Evolutionary conservation across 257 asterid genomes (phyloP).

Genomic region (Mitragyna speciosa): DNA sequence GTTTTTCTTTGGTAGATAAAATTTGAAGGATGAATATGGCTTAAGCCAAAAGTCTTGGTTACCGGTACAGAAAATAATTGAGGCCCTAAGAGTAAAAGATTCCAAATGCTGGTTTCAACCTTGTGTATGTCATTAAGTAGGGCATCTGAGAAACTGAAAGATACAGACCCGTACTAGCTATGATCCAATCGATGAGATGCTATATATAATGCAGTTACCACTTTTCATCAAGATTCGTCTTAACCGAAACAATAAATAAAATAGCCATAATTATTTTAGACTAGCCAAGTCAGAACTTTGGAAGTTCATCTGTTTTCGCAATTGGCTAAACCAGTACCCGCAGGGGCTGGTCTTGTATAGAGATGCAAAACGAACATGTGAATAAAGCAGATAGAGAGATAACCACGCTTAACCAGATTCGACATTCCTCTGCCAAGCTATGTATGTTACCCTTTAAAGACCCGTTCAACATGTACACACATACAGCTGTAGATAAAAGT

Average conservation of each 20-base stretch:
- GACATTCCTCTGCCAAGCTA: neutral
- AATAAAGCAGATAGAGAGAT: neutral
- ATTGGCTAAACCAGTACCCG: neutral
- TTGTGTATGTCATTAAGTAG: neutral
- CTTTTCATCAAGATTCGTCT: neutral
- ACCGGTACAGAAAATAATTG: neutral
- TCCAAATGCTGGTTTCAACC: neutral
- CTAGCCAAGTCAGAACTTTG: neutral
- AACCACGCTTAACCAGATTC: neutral
- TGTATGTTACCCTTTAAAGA: neutral
- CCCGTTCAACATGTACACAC: conserved; percentile 3
- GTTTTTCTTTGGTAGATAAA: too few species aligned
- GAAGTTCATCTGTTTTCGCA: neutral
- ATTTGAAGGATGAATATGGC: neutral
- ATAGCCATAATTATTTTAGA: neutral
- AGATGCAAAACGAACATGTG: neutral
- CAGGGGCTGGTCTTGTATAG: neutral
- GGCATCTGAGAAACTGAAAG: neutral
- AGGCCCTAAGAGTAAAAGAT: neutral
- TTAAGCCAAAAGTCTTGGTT: neutral
- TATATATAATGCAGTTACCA: neutral
- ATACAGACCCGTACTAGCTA: neutral
- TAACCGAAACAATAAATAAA: neutral
- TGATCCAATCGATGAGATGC: neutral
- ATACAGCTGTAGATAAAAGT: neutral